These are phyloP conservation scores for Phytopythium montanum DNA, from an alignment of 352 stramenopile species.

Conservation along the genomic window DNA sequence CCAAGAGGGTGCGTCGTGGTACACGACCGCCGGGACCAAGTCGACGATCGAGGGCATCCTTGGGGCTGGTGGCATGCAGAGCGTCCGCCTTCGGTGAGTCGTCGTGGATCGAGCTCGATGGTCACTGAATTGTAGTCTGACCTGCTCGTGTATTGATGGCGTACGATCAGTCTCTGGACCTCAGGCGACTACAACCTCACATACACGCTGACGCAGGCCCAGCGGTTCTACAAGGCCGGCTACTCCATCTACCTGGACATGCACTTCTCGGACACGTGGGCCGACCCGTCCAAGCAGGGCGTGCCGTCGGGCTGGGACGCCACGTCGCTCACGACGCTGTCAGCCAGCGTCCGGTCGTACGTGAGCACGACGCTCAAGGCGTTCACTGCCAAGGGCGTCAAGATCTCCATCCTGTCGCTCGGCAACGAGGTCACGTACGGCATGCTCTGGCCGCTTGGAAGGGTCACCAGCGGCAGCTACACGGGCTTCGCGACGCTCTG, in stretches of 20 bases:
- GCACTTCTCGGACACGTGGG: slow-evolving; percentile 34
- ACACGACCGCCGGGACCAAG: slow-evolving; percentile 13
- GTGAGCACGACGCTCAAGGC: slow-evolving; percentile 24
- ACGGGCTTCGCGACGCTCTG: slow-evolving; percentile 21
- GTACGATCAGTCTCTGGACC: slow-evolving; percentile 27
- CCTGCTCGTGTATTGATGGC: slow-evolving; percentile 10
- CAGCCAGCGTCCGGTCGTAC: slow-evolving; percentile 15
- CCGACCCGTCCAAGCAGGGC: slow-evolving; percentile 16
- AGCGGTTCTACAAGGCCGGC: slow-evolving; percentile 17
- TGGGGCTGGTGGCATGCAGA: slow-evolving; percentile 23
- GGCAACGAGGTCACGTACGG: slow-evolving; percentile 30
- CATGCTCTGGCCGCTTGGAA: slow-evolving; percentile 22
- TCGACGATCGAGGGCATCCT: slow-evolving; percentile 24
- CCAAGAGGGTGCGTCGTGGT: slow-evolving; percentile 17
- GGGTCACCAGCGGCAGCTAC: slow-evolving; percentile 23
- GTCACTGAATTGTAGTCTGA: background rate
- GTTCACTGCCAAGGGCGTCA: slow-evolving; percentile 24
- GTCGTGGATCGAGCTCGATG: background rate
- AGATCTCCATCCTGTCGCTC: slow-evolving; percentile 26
- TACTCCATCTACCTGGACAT: slow-evolving; percentile 32
- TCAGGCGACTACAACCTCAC: slow-evolving; percentile 21
- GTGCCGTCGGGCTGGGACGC: slow-evolving; percentile 19
- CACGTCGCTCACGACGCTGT: slow-evolving; percentile 13
- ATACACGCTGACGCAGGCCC: slow-evolving; percentile 21
- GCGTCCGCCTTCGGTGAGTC: slow-evolving; percentile 28